Base-by-base conservation (phyloP, 2,329 filamentous ascomycete species). In the Botrytis squamosa region DNA sequence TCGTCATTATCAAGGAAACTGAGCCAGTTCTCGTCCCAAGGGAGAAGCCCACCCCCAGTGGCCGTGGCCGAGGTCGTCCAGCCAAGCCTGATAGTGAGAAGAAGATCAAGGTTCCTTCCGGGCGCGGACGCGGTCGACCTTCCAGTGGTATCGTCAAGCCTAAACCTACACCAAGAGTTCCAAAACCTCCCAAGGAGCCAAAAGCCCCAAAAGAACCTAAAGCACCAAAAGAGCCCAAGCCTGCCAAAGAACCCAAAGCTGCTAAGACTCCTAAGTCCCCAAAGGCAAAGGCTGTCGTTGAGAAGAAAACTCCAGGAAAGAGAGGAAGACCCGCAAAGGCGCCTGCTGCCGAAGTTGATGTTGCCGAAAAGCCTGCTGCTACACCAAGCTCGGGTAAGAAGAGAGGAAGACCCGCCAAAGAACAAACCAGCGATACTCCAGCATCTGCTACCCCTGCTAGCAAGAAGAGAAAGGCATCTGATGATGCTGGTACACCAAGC, bases 1-100 rank as follows among this genome's bases (percentile, higher is more conserved):
- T 90, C 79, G 91, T 93, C 16, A 80, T 93, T 68, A 87, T 92
- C 79, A 89, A 78, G 70, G 80, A 81, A 68, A 75, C 71, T 46
- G 79, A 80, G 42, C 77, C 78, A 14, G 75, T 77, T 29, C 33
- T 73, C 22, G 76, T 77, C 42, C 75, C 77, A 33, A 75, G 75
- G 60, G 65, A 74, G n/a, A 77, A 76, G 64, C 44, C 72, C 22
- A 57, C 62, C 22, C 60, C 72, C 36, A 75, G 74, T 55, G 79
- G 78, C n/a, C 71, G 72, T 42, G 76, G 77, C 12, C 71, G 77
- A 70, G 76, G 77, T 29, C 75, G 78, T 52, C 79, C 77, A 46
- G 18, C 74, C 12, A 49, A 74, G 63, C 74, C 77, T 25, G 78
- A 79, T 12, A 74, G 71, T 49, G 75, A 79, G 72, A 79, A 78